A percentile compares a stretch with the other conserved stretches of the same genome.
Conservation (phyloP, 1,284 basidiomycete species). For the Xerocomus amazonicus region DNA sequence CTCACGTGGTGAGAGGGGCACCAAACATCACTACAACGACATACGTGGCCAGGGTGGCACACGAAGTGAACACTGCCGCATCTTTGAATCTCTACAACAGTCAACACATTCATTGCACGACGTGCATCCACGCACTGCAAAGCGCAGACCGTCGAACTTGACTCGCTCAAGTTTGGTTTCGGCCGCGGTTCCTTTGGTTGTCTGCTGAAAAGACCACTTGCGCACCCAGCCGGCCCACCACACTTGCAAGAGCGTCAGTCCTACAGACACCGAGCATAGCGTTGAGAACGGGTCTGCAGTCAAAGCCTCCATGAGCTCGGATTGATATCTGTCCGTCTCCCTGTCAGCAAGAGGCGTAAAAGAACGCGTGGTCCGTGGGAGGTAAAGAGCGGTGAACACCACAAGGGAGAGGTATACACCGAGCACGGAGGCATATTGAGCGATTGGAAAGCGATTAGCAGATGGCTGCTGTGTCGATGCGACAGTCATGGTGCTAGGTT, state of each 20-base stretch:
- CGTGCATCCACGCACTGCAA: conserved; percentile 34
- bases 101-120: conserved; percentile 1
- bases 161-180: conserved; percentile 35
- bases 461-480: background rate
- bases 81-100: conserved; percentile 36
- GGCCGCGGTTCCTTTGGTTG: conserved; percentile 17
- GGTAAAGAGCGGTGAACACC: conserved; percentile 59
- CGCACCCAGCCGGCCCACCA: conserved; percentile 76
- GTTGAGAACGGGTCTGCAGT: conserved; percentile 63
- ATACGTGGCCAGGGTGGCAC: conserved; percentile 47
- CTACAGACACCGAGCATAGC: conserved; percentile 56
- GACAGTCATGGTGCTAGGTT: too few relatives aligned
- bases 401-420: conserved; percentile 69
- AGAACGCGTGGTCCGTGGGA: conserved; percentile 58
- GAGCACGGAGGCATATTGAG: conserved; percentile 66
- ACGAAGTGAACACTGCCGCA: conserved; percentile 54
- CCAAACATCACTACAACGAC: conserved; percentile 65
- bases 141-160: conserved; percentile 29
- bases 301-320: conserved; percentile 61
- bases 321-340: conserved; percentile 58
- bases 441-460: conserved; percentile 38
- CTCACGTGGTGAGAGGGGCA: conserved; percentile 64
- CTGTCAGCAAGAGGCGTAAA: conserved; percentile 33
- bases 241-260: conserved; percentile 53
- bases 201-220: conserved; percentile 46